Evolutionary conservation across 805 yeast species (phyloP), one percentile per base, ranked within the genome.

Genomic region (Starmerella geochares): DNA sequence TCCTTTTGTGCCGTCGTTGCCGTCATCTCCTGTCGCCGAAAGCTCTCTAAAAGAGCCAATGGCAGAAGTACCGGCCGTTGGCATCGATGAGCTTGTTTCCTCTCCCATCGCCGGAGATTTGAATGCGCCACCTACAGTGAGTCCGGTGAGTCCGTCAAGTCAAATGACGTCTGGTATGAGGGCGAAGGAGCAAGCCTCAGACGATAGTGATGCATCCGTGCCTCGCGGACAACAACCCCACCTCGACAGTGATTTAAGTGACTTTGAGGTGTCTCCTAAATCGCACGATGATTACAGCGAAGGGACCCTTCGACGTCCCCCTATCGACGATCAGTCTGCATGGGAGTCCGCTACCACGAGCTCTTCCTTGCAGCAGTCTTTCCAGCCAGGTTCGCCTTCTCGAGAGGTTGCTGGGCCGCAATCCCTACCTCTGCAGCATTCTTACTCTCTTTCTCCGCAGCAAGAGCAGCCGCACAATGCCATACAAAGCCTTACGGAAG

Each of bases 191-290:
- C 29, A 3, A 20, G 29, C 13, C 6, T 25, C 29, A 3, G 13
- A 24, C 13, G 42, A 25, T 3, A 38, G 42, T 23, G 42, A 38
- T 14, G 19, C 28, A 4, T 24, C 28, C 3, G 28, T 21, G 16
- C 4, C n/a, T 8, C 28, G 25, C 5, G n/a, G 17, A 3, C 42
- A 25, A 9, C 49, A 25, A 9, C 49, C 53, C 8, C 45, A 47
- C 19, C 54, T 54, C 10, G 58, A 54, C 23, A 52, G 55, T 41
- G 58, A 54, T 17, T 49, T 54, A 5, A 48, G 53, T 31, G 58
- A 54, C 19, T 31, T 50, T 29, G 46, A 50, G 13, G 19, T 10
- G 6, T 24, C 42, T 10, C 28, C 42, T 1, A 20, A 38, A 23
- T 3, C 13, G 10, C 28, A 25, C 11, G 31, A 11, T 23, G 31